These are phyloP conservation scores for Nicotiana undulata DNA, from an alignment of 257 asterid species.

Conservation along the genomic window DNA sequence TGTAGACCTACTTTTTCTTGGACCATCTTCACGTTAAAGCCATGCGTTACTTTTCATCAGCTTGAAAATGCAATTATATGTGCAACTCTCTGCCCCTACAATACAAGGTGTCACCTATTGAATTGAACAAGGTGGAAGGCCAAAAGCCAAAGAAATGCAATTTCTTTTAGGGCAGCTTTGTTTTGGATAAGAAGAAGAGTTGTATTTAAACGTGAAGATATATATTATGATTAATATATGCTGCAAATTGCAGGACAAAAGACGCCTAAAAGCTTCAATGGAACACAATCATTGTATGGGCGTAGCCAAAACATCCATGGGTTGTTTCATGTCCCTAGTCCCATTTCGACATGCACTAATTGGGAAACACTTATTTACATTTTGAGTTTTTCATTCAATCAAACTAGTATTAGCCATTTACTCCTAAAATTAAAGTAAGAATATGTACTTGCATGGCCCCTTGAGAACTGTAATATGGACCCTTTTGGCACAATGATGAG, in stretches of 20 bases:
- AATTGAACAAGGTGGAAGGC: background rate
- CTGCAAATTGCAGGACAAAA: background rate
- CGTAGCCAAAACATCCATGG: background rate
- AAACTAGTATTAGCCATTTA: no score
- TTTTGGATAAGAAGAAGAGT: background rate
- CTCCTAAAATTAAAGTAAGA: no score
- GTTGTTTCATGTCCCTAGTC: no score
- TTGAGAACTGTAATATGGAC: no score
- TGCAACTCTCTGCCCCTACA: background rate
- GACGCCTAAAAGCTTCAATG: background rate
- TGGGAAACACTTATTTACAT: no score
- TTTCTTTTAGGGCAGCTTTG: background rate
- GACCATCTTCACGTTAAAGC: constrained; percentile 1
- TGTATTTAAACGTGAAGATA: background rate
- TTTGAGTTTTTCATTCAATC: no score
- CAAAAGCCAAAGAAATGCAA: background rate
- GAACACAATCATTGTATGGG: background rate
- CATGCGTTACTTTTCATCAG: background rate
- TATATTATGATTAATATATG: background rate
- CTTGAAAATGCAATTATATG: background rate
- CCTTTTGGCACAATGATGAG: background rate
- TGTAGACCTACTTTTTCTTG: background rate
- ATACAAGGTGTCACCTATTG: background rate
- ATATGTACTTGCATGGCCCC: no score
- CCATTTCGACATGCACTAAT: no score